These are phyloP conservation scores for Phytophthora melonis DNA, from an alignment of 352 stramenopile species.

Conservation along the genomic window DNA sequence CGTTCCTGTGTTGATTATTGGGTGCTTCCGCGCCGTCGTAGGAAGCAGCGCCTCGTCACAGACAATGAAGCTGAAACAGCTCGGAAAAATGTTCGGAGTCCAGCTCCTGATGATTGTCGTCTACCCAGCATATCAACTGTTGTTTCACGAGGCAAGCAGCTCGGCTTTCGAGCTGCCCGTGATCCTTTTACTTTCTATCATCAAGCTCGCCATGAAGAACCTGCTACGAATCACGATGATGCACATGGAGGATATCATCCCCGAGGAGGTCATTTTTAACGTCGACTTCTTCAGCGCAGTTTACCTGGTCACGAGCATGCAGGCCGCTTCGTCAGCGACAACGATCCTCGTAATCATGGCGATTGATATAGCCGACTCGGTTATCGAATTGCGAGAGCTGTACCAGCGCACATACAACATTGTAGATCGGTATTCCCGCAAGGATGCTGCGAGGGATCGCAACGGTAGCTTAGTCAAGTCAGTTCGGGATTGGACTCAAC, in stretches of 20 bases:
- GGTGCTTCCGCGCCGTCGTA: background rate
- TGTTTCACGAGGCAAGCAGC: background rate
- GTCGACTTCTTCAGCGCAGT: constrained; percentile 53
- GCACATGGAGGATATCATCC: constrained; percentile 47
- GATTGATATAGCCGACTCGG: background rate
- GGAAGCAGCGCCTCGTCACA: background rate
- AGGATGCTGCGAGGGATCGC: background rate
- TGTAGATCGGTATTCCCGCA: background rate
- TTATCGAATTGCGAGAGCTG: background rate
- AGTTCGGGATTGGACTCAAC: background rate
- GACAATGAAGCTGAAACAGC: background rate
- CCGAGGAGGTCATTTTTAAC: constrained; percentile 44
- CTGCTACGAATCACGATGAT: constrained; percentile 15
- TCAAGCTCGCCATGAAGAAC: constrained; percentile 41
- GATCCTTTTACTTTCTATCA: constrained; percentile 21
- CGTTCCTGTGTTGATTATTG: background rate
- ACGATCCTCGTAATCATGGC: constrained; percentile 5
- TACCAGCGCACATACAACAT: background rate
- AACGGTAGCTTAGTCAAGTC: too few relatives aligned
- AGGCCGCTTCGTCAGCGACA: constrained; percentile 22
- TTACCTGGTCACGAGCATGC: constrained; percentile 48
- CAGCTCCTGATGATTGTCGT: constrained; percentile 11
- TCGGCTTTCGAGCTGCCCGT: background rate
- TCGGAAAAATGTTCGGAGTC: background rate
- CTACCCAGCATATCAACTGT: constrained; percentile 19